phyloP scores from a whole-genome alignment of 371 early-diverging fungal genomes.

The Lichtheimia corymbifera region DNA sequence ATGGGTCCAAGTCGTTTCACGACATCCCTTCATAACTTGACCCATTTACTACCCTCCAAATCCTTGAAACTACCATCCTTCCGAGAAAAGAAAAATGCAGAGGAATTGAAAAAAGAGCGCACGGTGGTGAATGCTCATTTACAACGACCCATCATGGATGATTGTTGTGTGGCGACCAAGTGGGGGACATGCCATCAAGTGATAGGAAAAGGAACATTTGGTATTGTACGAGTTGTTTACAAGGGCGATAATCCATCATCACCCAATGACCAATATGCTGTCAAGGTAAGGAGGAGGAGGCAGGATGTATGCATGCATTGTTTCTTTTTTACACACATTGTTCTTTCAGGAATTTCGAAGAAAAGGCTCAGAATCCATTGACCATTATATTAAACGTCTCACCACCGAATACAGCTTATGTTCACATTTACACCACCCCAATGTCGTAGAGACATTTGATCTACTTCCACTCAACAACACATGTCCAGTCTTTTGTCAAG shows the following conservation, averaged over 20 bases:
- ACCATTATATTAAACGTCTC: slow-evolving; percentile 64
- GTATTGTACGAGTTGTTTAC: slow-evolving; percentile 47
- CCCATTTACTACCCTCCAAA: slow-evolving; percentile 7
- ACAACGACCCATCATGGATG: slow-evolving; percentile 17
- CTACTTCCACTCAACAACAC: slow-evolving; percentile 57
- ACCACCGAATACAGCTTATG: slow-evolving; percentile 73
- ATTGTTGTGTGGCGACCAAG: slow-evolving; percentile 30
- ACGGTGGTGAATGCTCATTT: slow-evolving; percentile 21
- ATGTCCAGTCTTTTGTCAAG: slow-evolving; percentile 57
- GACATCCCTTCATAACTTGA: slow-evolving; percentile 8
- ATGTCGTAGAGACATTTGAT: slow-evolving; percentile 73
- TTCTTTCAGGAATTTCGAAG: slow-evolving; percentile 58
- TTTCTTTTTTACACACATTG: too few species aligned
- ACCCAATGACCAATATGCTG: slow-evolving; percentile 41
- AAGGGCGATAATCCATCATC: slow-evolving; percentile 23
- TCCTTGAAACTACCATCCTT: slow-evolving; percentile 20
- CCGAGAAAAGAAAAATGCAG: slow-evolving; percentile 25
- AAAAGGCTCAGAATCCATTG: slow-evolving; percentile 49
- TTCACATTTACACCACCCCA: slow-evolving; percentile 59
- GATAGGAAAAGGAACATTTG: slow-evolving; percentile 53
- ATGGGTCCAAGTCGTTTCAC: background rate
- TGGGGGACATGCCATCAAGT: slow-evolving; percentile 50
- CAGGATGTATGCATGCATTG: background rate
- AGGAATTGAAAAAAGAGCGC: slow-evolving; percentile 30
- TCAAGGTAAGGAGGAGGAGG: slow-evolving; percentile 35